Percentiles rank a stretch among this genome's conserved stretches.
Conservation (phyloP, 2,329 filamentous ascomycete genomes). For the Verticillium dahliae region DNA sequence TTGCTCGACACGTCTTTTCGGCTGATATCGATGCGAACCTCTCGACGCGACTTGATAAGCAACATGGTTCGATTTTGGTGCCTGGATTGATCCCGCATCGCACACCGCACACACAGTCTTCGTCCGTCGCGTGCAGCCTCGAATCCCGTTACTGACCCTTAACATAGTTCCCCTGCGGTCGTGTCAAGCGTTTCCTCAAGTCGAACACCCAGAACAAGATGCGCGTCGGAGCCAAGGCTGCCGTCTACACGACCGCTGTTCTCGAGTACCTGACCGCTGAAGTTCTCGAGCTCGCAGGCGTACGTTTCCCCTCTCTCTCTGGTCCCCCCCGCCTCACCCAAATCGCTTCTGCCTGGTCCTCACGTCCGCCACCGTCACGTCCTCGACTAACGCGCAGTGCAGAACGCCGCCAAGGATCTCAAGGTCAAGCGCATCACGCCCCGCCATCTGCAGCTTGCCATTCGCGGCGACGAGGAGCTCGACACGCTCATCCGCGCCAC, state of each 20-base stretch:
- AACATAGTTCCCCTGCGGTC: slow-evolving; percentile 88
- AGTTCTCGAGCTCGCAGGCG: slow-evolving; percentile 92
- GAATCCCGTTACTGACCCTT: slow-evolving; percentile 1
- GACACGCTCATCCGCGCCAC: slow-evolving; percentile 96
- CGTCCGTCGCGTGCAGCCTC: background rate
- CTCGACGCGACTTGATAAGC: background rate
- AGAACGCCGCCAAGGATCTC: slow-evolving; percentile 97
- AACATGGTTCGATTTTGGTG: background rate
- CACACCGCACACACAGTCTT: background rate
- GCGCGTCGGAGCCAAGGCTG: slow-evolving; percentile 97
- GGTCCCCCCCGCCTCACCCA: background rate
- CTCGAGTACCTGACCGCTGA: slow-evolving; percentile 97
- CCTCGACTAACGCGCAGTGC: slow-evolving; percentile 1
- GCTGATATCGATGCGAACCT: background rate
- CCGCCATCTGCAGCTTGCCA: slow-evolving; percentile 94
- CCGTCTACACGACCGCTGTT: slow-evolving; percentile 96
- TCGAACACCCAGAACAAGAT: slow-evolving; percentile 99
- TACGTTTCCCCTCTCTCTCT: slow-evolving; percentile 35
- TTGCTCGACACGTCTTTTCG: background rate
- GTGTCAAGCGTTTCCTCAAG: slow-evolving; percentile 99
- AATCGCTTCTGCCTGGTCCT: slow-evolving; percentile 2
- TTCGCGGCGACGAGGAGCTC: slow-evolving; percentile 96
- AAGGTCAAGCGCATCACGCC: slow-evolving; percentile 99
- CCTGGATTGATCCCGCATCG: background rate
- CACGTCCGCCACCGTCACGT: slow-evolving; percentile 11